A percentile compares a stretch with the other conserved stretches of the same genome.
Conservation (phyloP, 1,284 basidiomycete species). For the Porphyrellus sp. region DNA sequence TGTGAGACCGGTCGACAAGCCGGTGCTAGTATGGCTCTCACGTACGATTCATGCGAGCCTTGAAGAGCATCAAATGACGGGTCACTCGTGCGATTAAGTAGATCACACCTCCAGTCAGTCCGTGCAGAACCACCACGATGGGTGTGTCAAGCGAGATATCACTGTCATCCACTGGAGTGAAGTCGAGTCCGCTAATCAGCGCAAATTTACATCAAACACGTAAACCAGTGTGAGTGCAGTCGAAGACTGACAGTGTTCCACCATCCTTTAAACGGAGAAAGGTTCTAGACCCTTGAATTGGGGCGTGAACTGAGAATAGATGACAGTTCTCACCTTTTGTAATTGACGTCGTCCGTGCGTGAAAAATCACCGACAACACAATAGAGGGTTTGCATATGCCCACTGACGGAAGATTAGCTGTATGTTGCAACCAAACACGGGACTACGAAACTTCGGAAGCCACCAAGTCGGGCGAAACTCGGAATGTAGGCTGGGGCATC, state of each 20-base stretch:
- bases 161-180: slow-evolving; percentile 57
- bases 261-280: slow-evolving; percentile 63
- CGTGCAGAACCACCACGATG: slow-evolving; percentile 82
- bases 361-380: slow-evolving; percentile 71
- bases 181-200: slow-evolving; percentile 62
- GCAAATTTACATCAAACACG: slow-evolving; percentile 1
- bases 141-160: slow-evolving; percentile 63
- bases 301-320: background rate
- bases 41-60: slow-evolving; percentile 89
- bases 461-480: slow-evolving; percentile 65
- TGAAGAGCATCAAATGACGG: slow-evolving; percentile 12
- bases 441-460: slow-evolving; percentile 53
- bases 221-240: background rate
- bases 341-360: slow-evolving; percentile 63
- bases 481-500: slow-evolving; percentile 55
- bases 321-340: slow-evolving; percentile 49
- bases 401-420: slow-evolving; percentile 40
- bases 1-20: slow-evolving; percentile 64
- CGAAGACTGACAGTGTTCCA: slow-evolving; percentile 58
- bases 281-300: slow-evolving; percentile 39
- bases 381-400: slow-evolving; percentile 72
- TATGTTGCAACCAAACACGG: slow-evolving; percentile 1
- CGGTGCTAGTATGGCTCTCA: slow-evolving; percentile 74
- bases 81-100: background rate
- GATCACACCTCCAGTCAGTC: slow-evolving; percentile 76